Conservation (phyloP, 208 protist species). For the Ichthyophonus hoferi region DNA sequence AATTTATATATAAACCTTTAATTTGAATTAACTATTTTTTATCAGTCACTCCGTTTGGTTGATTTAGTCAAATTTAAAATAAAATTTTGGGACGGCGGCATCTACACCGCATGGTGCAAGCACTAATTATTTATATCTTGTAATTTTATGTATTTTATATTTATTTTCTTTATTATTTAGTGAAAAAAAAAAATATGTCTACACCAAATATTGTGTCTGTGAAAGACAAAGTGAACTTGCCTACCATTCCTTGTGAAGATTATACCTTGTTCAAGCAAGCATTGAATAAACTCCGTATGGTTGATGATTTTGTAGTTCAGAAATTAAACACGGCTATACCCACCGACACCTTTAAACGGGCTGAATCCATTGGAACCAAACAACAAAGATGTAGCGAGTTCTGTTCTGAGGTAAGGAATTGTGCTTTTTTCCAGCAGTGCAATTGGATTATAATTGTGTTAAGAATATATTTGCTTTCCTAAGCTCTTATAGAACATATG, state of each 20-base stretch:
- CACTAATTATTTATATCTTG: no score
- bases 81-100: no score
- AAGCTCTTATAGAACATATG: no score
- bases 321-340: conserved; percentile 28
- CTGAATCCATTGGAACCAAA: neutral
- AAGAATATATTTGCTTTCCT: neutral
- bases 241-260: conserved; percentile 27
- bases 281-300: conserved; percentile 9
- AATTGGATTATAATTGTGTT: neutral
- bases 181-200: no score
- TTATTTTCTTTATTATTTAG: no score
- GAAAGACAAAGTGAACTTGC: no score
- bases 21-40: neutral
- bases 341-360: conserved; percentile 23
- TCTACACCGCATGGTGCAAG: no score
- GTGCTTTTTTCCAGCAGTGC: neutral
- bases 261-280: conserved; percentile 35
- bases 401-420: neutral
- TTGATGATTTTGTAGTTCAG: conserved; percentile 27
- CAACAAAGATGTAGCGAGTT: conserved; percentile 2
- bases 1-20: neutral
- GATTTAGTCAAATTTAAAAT: no score
- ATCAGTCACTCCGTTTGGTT: no score
- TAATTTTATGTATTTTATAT: no score
- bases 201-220: no score